phyloP scores from a whole-genome alignment of 257 asterid species.

The Solanum acaule region DNA sequence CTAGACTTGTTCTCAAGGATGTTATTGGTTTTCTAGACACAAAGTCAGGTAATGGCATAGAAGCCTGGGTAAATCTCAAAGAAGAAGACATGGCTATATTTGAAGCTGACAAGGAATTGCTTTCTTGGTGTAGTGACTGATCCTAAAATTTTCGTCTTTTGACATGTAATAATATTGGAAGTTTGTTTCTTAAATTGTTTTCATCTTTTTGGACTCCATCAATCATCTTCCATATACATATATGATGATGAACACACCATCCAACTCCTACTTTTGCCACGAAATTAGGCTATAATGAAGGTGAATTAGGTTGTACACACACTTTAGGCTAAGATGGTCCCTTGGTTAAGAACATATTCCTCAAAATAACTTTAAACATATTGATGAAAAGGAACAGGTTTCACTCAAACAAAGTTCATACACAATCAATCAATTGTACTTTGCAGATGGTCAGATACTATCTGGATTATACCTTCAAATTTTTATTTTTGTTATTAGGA shows the following conservation, averaged over 20 bases:
- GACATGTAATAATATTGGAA: not conserved
- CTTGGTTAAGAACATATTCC: not conserved
- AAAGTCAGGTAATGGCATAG: conserved; percentile 29
- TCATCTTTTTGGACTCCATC: not conserved
- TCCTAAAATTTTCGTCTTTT: not conserved
- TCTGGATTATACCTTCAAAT: not conserved
- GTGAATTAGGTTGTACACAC: not conserved
- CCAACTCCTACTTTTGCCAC: not conserved
- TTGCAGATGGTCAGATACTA: not conserved
- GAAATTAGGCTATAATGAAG: not conserved
- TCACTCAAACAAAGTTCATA: not conserved
- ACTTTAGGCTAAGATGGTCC: not conserved
- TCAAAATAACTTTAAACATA: not conserved
- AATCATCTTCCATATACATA: not conserved
- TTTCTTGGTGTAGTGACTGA: not conserved
- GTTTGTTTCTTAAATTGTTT: not conserved
- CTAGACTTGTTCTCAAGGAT: conserved; percentile 20
- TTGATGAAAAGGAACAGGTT: not conserved
- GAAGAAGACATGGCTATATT: conserved; percentile 33
- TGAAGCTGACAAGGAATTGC: conserved; percentile 27
- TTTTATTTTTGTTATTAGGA: not conserved
- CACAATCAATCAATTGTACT: not conserved
- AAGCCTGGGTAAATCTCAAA: conserved; percentile 28
- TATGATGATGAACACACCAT: not conserved
- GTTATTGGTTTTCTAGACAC: conserved; percentile 22